Evolutionary conservation across 768 basidiomycete species (phyloP).

Genomic region (Sarcodon aspratus): DNA sequence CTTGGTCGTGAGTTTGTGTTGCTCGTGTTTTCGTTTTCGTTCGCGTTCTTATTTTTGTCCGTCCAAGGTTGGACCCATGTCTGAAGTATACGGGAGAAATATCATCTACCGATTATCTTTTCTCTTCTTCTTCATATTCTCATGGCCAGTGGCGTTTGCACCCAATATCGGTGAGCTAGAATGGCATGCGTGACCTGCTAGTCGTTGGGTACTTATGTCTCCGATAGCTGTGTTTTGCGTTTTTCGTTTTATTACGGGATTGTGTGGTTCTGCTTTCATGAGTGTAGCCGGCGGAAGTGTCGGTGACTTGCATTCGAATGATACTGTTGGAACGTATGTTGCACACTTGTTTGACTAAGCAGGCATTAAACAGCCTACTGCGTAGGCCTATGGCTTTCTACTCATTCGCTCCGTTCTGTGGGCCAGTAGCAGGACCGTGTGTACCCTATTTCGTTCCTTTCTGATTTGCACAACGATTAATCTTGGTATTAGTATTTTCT

Average conservation of each 20-base stretch:
- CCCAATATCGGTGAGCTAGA: slow-evolving; percentile 39
- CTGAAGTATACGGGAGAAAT: slow-evolving; percentile 46
- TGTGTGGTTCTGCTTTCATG: slow-evolving; percentile 42
- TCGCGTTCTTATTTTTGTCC: too few species aligned
- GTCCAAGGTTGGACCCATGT: slow-evolving; percentile 22
- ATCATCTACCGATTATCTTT: slow-evolving; percentile 53
- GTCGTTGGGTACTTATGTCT: background rate
- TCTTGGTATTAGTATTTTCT: too few species aligned
- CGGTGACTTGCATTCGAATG: slow-evolving; percentile 39
- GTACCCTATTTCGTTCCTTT: slow-evolving; percentile 31
- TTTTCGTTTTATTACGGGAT: slow-evolving; percentile 43
- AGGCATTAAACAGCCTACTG: background rate
- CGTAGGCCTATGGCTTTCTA: slow-evolving; percentile 42
- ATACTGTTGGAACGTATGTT: slow-evolving; percentile 44
- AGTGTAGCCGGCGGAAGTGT: slow-evolving; percentile 50
- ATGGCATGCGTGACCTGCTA: background rate
- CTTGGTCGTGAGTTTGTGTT: slow-evolving; percentile 6
- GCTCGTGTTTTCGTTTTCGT: too few species aligned
- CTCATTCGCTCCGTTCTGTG: slow-evolving; percentile 38
- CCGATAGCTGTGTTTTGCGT: slow-evolving; percentile 42
- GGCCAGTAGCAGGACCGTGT: slow-evolving; percentile 42
- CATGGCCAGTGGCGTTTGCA: slow-evolving; percentile 63
- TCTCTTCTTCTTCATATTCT: slow-evolving; percentile 41
- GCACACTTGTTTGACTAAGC: background rate
- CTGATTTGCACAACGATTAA: too few species aligned